Evolutionary conservation across 805 yeast species (phyloP).

Genomic region (Cyberlindnera nakhonratchasimensis): DNA sequence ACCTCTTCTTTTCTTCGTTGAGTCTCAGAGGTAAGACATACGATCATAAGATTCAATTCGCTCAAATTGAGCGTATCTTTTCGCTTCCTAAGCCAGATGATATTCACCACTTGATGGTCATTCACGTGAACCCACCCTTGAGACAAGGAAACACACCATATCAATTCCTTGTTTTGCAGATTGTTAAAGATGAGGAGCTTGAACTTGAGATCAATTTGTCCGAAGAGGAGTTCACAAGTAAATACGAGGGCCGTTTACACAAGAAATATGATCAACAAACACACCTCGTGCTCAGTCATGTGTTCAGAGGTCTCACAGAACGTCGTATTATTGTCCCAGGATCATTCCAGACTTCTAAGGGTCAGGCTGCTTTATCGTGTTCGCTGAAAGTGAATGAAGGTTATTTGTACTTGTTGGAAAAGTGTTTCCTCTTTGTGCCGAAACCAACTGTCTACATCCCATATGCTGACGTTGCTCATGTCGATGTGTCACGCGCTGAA

Average conservation of each 20-base stretch:
- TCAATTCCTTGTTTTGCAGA: conserved; percentile 87
- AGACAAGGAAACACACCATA: conserved; percentile 98
- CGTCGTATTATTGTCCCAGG: conserved; percentile 85
- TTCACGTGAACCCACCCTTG: conserved; percentile 94
- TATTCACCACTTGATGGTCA: conserved; percentile 77
- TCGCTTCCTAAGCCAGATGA: conserved; percentile 94
- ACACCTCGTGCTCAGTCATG: conserved; percentile 80
- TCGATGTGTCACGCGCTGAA: conserved; percentile 82
- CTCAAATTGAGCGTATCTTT: conserved; percentile 85
- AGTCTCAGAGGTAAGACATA: conserved; percentile 96
- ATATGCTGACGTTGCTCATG: conserved; percentile 68
- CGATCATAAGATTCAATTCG: conserved; percentile 91
- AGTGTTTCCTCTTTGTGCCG: conserved; percentile 84
- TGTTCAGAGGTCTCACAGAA: conserved; percentile 86
- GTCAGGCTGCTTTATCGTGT: conserved; percentile 85
- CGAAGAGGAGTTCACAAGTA: conserved; percentile 73
- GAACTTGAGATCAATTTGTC: conserved; percentile 85
- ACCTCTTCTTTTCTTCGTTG: conserved; percentile 82
- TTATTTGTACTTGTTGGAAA: conserved; percentile 86
- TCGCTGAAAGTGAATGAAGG: conserved; percentile 96
- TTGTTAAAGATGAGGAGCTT: conserved; percentile 83
- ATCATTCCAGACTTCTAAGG: conserved; percentile 67
- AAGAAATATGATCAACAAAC: conserved; percentile 77
- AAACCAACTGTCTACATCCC: conserved; percentile 94
- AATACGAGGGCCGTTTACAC: conserved; percentile 73